phyloP scores from a whole-genome alignment of 2,329 filamentous ascomycete genomes.

The Xylogone sp. region DNA sequence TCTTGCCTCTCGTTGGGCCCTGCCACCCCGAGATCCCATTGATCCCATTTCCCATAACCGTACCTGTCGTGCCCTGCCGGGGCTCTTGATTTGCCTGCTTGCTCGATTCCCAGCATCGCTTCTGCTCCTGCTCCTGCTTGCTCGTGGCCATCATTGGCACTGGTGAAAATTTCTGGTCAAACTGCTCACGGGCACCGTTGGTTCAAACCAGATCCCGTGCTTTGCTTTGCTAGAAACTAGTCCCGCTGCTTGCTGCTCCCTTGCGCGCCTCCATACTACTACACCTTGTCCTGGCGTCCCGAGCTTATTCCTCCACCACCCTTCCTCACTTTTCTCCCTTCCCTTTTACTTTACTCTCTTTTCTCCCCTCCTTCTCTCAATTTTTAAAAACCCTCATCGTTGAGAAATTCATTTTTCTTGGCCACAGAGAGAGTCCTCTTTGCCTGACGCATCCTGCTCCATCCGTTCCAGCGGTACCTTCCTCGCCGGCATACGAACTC shows the following conservation, averaged over 20 bases:
- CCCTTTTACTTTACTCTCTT: constrained; percentile 6
- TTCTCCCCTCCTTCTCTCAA: constrained; percentile 5
- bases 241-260: background rate
- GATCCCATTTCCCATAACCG: constrained; percentile 13
- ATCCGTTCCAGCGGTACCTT: constrained; percentile 16
- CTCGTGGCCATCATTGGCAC: too few species aligned
- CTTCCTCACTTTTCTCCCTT: constrained; percentile 1
- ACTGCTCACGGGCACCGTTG: too few species aligned
- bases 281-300: background rate
- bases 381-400: background rate
- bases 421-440: background rate
- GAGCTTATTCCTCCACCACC: too few species aligned
- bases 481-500: constrained; percentile 10
- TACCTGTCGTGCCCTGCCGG: constrained; percentile 7
- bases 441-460: constrained; percentile 6
- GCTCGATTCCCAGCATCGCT: background rate
- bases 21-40: constrained; percentile 23
- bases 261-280: background rate
- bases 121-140: background rate
- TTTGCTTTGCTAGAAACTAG: background rate
- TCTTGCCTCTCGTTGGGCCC: constrained; percentile 18
- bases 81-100: too few species aligned
- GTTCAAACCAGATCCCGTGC: constrained; percentile 25
- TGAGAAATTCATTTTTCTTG: too few species aligned
- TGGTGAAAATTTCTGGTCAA: too few species aligned